These are phyloP conservation scores for Nitzschia sp. DNA, from an alignment of 108 stramenopile species.

Conservation along the genomic window DNA sequence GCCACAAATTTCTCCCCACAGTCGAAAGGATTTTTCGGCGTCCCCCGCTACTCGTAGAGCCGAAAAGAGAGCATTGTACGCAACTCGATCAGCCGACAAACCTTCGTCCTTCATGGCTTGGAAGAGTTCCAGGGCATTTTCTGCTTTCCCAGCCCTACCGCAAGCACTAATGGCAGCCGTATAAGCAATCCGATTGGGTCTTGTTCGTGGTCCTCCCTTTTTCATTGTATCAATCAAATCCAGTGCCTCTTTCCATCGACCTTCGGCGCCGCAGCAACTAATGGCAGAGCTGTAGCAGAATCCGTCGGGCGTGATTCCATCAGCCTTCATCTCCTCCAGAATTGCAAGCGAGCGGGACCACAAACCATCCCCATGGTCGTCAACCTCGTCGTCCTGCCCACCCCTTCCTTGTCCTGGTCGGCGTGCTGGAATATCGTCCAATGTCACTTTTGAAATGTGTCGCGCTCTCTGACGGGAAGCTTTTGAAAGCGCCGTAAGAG, in stretches of 20 bases:
- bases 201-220: constrained; percentile 45
- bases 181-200: constrained; percentile 72
- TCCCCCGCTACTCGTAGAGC: constrained; percentile 62
- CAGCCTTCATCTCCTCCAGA: constrained; percentile 63
- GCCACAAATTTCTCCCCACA: constrained; percentile 77
- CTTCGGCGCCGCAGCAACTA: constrained; percentile 74
- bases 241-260: constrained; percentile 79
- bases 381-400: background rate
- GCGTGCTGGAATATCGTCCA: background rate
- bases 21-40: constrained; percentile 50
- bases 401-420: background rate
- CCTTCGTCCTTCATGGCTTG: constrained; percentile 65
- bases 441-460: background rate
- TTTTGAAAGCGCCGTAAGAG: constrained; percentile 73
- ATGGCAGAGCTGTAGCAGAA: constrained; percentile 82
- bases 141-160: constrained; percentile 62
- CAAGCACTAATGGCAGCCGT: constrained; percentile 71
- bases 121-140: constrained; percentile 68
- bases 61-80: constrained; percentile 80
- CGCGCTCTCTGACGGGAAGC: constrained; percentile 24
- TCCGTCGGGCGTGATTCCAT: constrained; percentile 67
- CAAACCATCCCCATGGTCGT: constrained; percentile 29
- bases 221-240: constrained; percentile 71
- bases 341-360: constrained; percentile 59
- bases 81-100: constrained; percentile 63